phyloP scores from a whole-genome alignment of 768 basidiomycete genomes.

The Russula abietina region DNA sequence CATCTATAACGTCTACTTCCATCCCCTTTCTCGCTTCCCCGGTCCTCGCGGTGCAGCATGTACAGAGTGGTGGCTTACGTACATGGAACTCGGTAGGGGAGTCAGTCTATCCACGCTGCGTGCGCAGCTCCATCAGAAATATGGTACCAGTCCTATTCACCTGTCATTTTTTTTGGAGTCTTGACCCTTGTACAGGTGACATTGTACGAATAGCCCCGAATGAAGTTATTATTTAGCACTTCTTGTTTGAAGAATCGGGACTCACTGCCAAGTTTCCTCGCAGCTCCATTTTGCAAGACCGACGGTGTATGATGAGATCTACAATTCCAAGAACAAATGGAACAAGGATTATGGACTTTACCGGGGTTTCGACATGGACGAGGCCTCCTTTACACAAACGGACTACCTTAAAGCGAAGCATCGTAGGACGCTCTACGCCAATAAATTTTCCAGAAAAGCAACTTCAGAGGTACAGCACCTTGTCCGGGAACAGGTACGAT shows the following conservation, averaged over 20 bases:
- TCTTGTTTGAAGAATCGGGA: neutral
- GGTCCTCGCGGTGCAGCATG: constrained; percentile 16
- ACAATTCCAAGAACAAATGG: constrained; percentile 27
- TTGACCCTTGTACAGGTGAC: constrained; percentile 7
- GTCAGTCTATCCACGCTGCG: constrained; percentile 13
- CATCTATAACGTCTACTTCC: constrained; percentile 15
- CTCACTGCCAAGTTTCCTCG: neutral
- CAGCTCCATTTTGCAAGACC: constrained; percentile 17
- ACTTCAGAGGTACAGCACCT: constrained; percentile 33
- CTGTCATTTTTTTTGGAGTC: neutral
- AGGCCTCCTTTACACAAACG: constrained; percentile 35
- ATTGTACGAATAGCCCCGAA: constrained; percentile 19
- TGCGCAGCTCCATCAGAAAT: constrained; percentile 4
- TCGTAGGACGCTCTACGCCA: constrained; percentile 32
- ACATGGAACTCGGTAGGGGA: constrained; percentile 7
- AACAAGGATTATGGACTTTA: constrained; percentile 39
- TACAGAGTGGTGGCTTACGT: constrained; percentile 16
- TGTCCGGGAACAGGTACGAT: constrained; percentile 32
- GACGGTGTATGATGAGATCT: constrained; percentile 13
- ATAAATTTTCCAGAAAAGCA: constrained; percentile 38
- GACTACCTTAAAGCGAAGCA: constrained; percentile 34
- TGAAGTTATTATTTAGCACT: neutral
- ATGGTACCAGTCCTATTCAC: neutral
- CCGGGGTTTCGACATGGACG: constrained; percentile 33
- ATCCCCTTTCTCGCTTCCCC: constrained; percentile 14